Conservation (phyloP, 192 early-diverging fungal genomes). For the Jimgerdemannia lactiflua region DNA sequence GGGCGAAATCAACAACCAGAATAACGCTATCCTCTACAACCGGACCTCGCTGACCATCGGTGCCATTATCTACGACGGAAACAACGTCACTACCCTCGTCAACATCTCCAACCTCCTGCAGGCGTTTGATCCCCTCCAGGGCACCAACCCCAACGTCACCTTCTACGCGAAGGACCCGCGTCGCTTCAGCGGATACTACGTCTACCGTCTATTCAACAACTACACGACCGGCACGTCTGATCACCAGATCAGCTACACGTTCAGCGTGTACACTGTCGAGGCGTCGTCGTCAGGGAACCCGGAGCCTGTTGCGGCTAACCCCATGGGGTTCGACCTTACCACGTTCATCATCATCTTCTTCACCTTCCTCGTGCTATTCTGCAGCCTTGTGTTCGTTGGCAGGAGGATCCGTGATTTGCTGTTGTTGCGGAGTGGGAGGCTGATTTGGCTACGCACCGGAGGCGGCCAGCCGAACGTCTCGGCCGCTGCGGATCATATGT, state of each 20-base stretch:
- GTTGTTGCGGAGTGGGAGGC: neutral
- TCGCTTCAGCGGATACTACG: constrained; percentile 33
- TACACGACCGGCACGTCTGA: neutral
- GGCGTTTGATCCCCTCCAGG: neutral
- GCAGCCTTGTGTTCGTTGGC: neutral
- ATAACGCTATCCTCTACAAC: neutral
- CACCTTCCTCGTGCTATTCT: neutral
- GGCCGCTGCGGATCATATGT: neutral
- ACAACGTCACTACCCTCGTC: neutral
- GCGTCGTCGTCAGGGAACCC: neutral
- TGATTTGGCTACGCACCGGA: neutral
- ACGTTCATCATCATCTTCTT: neutral
- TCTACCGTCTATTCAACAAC: constrained; percentile 24
- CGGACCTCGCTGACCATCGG: neutral
- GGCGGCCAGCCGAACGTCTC: too few species aligned
- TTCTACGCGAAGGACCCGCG: constrained; percentile 23
- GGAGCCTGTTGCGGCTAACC: neutral
- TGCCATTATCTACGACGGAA: neutral
- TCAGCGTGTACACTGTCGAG: neutral
- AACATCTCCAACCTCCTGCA: neutral
- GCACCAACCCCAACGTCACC: neutral
- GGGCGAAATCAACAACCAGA: constrained; percentile 28
- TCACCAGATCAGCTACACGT: neutral
- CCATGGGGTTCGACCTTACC: neutral
- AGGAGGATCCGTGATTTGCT: neutral